Evolutionary conservation across 2,329 filamentous ascomycete genomes (phyloP), one percentile per base, ranked within the genome.

Genomic region (Xylariaceae sp.): DNA sequence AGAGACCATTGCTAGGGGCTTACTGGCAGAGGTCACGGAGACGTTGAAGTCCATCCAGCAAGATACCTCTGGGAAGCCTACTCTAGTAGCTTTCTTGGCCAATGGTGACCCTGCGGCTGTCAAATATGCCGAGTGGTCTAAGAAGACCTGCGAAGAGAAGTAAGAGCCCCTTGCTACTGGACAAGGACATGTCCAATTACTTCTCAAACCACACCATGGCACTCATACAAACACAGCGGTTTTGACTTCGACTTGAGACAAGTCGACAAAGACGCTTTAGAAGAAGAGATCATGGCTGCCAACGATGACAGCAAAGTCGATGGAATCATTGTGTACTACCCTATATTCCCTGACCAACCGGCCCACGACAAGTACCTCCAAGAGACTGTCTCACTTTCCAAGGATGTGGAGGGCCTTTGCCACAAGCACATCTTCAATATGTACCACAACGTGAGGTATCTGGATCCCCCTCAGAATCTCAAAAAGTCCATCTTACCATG

Each of bases 351-450:
- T 13, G 71, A 72, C 66, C 86, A 89, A 69, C 85, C 83, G 39
- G 78, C 81, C 19, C 89, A 95, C 66, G 93, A 98, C 67, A 86
- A 87, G 64, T 97, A 97, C 65, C 81, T 98, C 52, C 91, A 97
- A 69, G 90, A 96, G 69, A 88, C 94, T 3, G 89, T 96, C 42
- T 83, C 88, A 42, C 77, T 95, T 33, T 71, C 78, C 64, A 97
- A 98, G 68, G 93, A 98, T 59, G 91, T 98, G 52, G 93, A 98
- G 67, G 93, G 93, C 28, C 80, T 98, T 44, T 89, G 85, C 55
- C 91, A 96, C 67, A 84, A 83, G 61, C 90, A 97, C 69, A 85
- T 97, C 60, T 90, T 91, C 79, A 98, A 98, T 77, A 96, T 98
- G 90, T 98, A 97, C 71, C 87, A 96, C 73, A 98, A 98, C 71